These are phyloP conservation scores for Tetratostichococcus sp. DNA, from an alignment of 139 green algal genomes.

Conservation along the genomic window DNA sequence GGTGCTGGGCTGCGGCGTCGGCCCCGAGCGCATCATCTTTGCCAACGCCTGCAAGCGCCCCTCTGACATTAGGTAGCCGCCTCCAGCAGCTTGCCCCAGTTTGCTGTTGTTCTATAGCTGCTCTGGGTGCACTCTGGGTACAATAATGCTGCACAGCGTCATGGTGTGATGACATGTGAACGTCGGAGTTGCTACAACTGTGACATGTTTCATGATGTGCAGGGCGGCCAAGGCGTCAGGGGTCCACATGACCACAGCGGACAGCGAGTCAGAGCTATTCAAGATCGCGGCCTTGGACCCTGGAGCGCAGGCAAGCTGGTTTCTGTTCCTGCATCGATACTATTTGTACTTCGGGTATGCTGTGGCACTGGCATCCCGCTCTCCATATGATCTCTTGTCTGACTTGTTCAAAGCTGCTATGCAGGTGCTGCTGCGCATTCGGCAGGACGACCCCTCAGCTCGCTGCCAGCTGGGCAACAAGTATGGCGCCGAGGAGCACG, in stretches of 20 bases:
- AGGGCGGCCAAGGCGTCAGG: background rate
- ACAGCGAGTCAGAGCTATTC: conserved; percentile 85
- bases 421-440: conserved; percentile 82
- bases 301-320: conserved; percentile 14
- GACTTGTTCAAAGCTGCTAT: conserved; percentile 53
- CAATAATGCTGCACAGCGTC: too few species aligned
- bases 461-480: conserved; percentile 64
- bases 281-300: conserved; percentile 57
- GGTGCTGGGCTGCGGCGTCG: conserved; percentile 76
- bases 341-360: conserved; percentile 40
- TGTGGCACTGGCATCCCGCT: too few species aligned
- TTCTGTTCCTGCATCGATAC: too few species aligned
- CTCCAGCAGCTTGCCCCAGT: too few species aligned
- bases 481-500: conserved; percentile 79
- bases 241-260: conserved; percentile 65
- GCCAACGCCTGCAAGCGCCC: conserved; percentile 93
- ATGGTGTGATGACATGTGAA: too few species aligned
- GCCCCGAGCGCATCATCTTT: conserved; percentile 80
- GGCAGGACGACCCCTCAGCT: conserved; percentile 66
- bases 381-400: too few species aligned
- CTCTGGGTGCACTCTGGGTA: too few species aligned
- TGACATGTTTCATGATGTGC: too few species aligned
- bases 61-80: conserved; percentile 56
- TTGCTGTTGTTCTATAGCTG: too few species aligned
- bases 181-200: too few species aligned